phyloP scores from a whole-genome alignment of 192 early-diverging fungal genomes.

The Coemansia sp. region DNA sequence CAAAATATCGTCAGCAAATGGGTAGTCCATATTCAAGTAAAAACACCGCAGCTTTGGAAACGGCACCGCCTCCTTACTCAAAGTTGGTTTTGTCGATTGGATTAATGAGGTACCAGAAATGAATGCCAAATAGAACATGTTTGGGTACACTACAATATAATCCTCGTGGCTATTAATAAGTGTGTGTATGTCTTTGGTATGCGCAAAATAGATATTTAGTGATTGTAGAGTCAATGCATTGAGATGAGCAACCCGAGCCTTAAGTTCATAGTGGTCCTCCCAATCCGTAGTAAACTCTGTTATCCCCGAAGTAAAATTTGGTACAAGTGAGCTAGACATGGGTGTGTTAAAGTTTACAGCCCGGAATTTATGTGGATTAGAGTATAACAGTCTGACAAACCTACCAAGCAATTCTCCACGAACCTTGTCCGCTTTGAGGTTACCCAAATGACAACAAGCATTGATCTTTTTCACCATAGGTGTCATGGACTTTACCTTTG shows the following conservation, averaged over 20 bases:
- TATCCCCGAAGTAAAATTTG: slow-evolving; percentile 7
- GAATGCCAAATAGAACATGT: background rate
- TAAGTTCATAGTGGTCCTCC: background rate
- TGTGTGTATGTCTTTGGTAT: background rate
- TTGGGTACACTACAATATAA: slow-evolving; percentile 3
- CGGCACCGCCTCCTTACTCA: background rate
- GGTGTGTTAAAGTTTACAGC: background rate
- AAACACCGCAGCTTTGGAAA: slow-evolving; percentile 21
- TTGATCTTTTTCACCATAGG: background rate
- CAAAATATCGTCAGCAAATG: slow-evolving; percentile 26
- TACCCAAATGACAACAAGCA: background rate
- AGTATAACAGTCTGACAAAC: slow-evolving; percentile 1
- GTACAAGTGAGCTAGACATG: background rate
- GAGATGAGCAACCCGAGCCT: background rate
- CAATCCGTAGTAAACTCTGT: background rate
- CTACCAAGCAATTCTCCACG: background rate
- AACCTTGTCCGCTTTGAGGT: background rate
- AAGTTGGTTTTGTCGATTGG: background rate
- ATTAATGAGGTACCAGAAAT: background rate
- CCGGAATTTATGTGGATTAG: background rate
- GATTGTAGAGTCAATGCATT: background rate
- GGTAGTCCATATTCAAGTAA: slow-evolving; percentile 20
- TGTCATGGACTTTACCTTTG: background rate
- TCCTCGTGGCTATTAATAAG: background rate
- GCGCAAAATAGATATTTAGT: background rate